Conservation (phyloP, 768 basidiomycete species). For the Tricholoma hemisulphureum region DNA sequence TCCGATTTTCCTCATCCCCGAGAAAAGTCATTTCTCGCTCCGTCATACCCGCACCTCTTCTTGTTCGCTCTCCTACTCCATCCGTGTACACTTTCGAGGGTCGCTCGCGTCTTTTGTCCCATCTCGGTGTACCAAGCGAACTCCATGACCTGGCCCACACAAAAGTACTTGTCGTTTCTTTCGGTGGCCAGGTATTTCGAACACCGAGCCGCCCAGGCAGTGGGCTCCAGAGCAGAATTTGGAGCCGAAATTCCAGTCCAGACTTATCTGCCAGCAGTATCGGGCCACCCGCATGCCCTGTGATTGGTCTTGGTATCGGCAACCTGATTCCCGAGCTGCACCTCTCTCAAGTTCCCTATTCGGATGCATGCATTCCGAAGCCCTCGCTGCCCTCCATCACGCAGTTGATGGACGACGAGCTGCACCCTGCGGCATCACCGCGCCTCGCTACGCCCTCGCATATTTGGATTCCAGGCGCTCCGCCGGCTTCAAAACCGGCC, state of each 20-base stretch:
- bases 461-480: constrained; percentile 58
- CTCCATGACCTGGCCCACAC: constrained; percentile 46
- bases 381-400: constrained; percentile 1
- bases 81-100: constrained; percentile 53
- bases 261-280: not conserved
- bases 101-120: constrained; percentile 50
- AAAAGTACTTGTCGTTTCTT: constrained; percentile 74
- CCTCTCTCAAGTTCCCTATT: not conserved
- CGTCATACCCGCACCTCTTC: constrained; percentile 57
- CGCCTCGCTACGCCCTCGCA: constrained; percentile 53
- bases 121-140: constrained; percentile 56
- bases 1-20: constrained; percentile 34
- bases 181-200: constrained; percentile 75
- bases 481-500: constrained; percentile 42
- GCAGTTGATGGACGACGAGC: constrained; percentile 11
- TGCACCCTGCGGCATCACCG: constrained; percentile 17
- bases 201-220: constrained; percentile 47
- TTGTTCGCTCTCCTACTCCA: constrained; percentile 51
- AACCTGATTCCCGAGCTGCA: constrained; percentile 1
- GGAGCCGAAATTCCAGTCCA: constrained; percentile 16
- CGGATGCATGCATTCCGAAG: constrained; percentile 8
- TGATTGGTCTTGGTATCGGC: constrained; percentile 6
- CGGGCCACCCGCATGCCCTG: not conserved
- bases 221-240: constrained; percentile 27
- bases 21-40: constrained; percentile 28